These are phyloP conservation scores for Juncus effusus DNA, from an alignment of 176 grass and related monocot genomes.

Conservation along the genomic window DNA sequence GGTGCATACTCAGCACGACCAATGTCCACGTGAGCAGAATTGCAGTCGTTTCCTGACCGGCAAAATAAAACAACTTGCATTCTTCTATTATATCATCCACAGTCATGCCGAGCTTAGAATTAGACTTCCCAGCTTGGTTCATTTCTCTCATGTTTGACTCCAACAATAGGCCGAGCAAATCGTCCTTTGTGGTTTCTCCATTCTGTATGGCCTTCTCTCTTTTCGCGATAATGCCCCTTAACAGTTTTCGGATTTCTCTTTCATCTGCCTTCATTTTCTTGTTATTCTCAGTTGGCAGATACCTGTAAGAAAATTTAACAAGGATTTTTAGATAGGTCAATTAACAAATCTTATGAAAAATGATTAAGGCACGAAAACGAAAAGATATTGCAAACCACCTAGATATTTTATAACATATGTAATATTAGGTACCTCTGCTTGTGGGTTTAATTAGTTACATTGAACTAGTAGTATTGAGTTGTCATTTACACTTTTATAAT, in stretches of 20 bases:
- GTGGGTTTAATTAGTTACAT: too few relatives aligned
- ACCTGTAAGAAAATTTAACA: conserved; percentile 13
- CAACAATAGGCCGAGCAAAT: conserved; percentile 34
- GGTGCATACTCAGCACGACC: conserved; percentile 67
- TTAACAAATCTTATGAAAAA: not conserved
- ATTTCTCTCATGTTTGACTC: conserved; percentile 27
- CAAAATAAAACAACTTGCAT: conserved; percentile 93
- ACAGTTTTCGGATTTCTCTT: conserved; percentile 25
- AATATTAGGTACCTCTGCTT: too few relatives aligned
- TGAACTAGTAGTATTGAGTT: too few relatives aligned
- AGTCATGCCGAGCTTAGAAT: conserved; percentile 40
- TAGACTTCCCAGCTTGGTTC: conserved; percentile 9
- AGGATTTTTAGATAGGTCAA: not conserved
- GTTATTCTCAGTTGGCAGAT: conserved; percentile 31
- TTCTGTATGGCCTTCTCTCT: conserved; percentile 17
- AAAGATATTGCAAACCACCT: not conserved
- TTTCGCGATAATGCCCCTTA: conserved; percentile 35
- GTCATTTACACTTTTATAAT: too few relatives aligned
- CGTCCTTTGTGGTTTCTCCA: conserved; percentile 19
- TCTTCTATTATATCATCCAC: conserved; percentile 64
- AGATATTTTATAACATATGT: too few relatives aligned
- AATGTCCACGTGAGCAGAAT: conserved; percentile 80
- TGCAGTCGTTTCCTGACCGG: conserved; percentile 69
- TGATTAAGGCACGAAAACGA: not conserved
- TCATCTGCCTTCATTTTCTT: conserved; percentile 12